Base-by-base conservation (phyloP, 1,284 basidiomycete species). In the Acaromyces ingoldii region DNA sequence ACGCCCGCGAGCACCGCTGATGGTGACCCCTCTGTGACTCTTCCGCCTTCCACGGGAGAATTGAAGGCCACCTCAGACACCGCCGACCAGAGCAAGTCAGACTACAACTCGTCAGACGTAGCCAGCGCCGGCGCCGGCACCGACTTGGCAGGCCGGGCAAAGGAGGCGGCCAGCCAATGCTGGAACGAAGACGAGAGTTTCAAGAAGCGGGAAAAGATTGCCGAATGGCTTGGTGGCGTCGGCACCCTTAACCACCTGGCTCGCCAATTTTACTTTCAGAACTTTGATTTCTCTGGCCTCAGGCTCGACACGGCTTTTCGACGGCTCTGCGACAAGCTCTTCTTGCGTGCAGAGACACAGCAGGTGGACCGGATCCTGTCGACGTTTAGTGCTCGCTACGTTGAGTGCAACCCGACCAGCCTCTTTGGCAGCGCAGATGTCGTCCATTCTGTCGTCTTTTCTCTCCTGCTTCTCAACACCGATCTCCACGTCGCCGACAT, bases 361-460 rank as follows among this genome's bases (percentile, higher is more conserved):
- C 92, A 97, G 77, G 86, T 99, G 33, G 95, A 98, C 76, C 85
- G 93, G 37, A 95, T 99, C 63, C 81, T 99, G 17, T 88, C 88
- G 62, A 86, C 86, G 57, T 97, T 98, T 69, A 88, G 87, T 58
- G 80, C 84, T 40, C 82, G 90, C 6, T 99, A 88, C 77, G 91
- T 85, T 82, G 85, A 91, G 46, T 91, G 89, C 74, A 97, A 98
- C 74, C 86, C 88, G 0, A 79, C 79, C 2, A 82, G 83, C 22
- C 71, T 89, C 6, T 92, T 88, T 74, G 88, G 89, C 26, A 88
- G 84, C 60, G 22, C 63, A 86, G 91, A 88, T 59, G 84, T 95
- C 60, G 87, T 98, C 9, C 93, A 98, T 67, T 88, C 89, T 2
- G 86, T 93, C 30, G 82, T 90, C 0, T 98, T 93, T 68, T 95